phyloP scores from a whole-genome alignment of 108 stramenopile genomes.

The Stephanodiscus minutulus region DNA sequence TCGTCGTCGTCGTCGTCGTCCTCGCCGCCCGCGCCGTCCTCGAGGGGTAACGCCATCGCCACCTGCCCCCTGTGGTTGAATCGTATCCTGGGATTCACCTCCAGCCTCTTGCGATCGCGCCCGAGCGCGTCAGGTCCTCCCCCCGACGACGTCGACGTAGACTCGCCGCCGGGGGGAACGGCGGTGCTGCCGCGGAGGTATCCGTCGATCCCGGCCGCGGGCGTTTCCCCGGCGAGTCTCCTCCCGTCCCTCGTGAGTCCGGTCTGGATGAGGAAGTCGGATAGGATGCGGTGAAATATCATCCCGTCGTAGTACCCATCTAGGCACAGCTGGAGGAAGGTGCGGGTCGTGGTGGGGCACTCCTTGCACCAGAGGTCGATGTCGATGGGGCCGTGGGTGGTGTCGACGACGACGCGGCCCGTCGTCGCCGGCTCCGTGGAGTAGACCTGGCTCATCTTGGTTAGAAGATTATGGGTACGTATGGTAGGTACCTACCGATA shows the following conservation, averaged over 20 bases:
- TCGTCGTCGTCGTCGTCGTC: constrained; percentile 36
- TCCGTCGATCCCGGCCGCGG: constrained; percentile 54
- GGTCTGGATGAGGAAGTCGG: constrained; percentile 90
- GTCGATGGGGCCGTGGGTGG: constrained; percentile 92
- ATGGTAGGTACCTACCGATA: no score
- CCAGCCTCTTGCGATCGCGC: constrained; percentile 72
- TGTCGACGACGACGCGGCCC: constrained; percentile 87
- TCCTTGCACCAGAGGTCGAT: constrained; percentile 92
- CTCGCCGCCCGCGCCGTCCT: constrained; percentile 22
- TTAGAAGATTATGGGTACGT: no score
- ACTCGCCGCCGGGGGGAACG: not conserved
- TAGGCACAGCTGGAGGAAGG: constrained; percentile 91
- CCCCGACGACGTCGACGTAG: not conserved
- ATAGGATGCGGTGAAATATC: constrained; percentile 86
- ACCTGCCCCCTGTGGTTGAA: constrained; percentile 95
- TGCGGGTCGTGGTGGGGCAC: constrained; percentile 84
- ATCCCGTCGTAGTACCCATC: constrained; percentile 86
- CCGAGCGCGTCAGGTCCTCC: constrained; percentile 29
- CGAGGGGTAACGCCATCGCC: constrained; percentile 88
- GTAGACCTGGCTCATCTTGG: constrained; percentile 92
- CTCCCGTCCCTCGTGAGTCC: constrained; percentile 55
- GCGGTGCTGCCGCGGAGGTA: constrained; percentile 37
- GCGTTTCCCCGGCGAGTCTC: not conserved
- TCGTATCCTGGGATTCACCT: constrained; percentile 85
- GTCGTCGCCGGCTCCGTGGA: constrained; percentile 89